These are phyloP conservation scores for Xylaria acuta DNA, from an alignment of 495 filamentous ascomycete genomes.

Conservation along the genomic window DNA sequence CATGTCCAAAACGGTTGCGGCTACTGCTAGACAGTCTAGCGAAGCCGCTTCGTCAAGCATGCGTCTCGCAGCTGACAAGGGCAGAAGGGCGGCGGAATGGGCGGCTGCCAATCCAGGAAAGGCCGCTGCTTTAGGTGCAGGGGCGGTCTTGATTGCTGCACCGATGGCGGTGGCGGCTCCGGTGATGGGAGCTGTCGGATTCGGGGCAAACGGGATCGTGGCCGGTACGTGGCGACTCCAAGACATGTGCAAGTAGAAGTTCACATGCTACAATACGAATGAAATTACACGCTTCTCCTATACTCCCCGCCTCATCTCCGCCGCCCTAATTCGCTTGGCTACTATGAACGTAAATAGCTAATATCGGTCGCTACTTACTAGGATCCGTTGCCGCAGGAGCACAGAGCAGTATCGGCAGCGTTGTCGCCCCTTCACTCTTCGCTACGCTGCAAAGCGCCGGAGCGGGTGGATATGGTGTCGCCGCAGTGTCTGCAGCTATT, in stretches of 20 bases:
- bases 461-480: conserved; percentile 29
- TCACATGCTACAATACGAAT: neutral
- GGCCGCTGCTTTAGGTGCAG: conserved; percentile 7
- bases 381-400: conserved; percentile 27
- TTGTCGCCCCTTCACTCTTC: conserved; percentile 24
- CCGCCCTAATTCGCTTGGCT: neutral
- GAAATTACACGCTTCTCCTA: neutral
- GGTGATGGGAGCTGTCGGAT: neutral
- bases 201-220: conserved; percentile 12
- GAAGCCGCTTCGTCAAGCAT: neutral
- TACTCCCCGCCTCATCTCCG: neutral
- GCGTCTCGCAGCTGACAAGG: neutral
- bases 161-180: conserved; percentile 19
- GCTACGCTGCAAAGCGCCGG: conserved; percentile 32
- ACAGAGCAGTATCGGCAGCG: conserved; percentile 30
- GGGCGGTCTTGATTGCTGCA: conserved; percentile 6
- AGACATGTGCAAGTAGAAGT: neutral
- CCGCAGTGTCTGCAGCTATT: conserved; percentile 17
- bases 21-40: neutral
- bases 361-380: neutral
- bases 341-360: neutral
- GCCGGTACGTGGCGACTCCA: conserved; percentile 5
- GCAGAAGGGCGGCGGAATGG: conserved; percentile 9
- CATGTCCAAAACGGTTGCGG: neutral
- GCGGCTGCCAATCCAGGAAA: conserved; percentile 14